These are phyloP conservation scores for Cubamyces sp. DNA, from an alignment of 768 basidiomycete species.

Conservation along the genomic window DNA sequence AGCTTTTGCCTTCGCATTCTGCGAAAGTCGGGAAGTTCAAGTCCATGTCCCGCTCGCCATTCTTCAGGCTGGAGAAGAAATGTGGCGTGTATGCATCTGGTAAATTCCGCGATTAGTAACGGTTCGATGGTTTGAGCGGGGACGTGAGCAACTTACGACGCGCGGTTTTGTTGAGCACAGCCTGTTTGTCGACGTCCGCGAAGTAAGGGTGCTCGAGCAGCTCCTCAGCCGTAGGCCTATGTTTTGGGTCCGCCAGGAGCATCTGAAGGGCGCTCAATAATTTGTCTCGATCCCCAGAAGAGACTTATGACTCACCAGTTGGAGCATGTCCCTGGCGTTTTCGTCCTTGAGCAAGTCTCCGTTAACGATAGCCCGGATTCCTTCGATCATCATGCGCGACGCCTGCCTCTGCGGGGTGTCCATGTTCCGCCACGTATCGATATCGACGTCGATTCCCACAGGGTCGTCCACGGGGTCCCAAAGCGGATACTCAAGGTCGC, in stretches of 20 bases:
- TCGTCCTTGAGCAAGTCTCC: not conserved
- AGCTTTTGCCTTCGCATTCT: not conserved
- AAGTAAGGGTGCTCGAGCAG: constrained; percentile 10
- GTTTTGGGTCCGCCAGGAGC: not conserved
- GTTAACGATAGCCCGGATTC: not conserved
- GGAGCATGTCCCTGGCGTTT: constrained; percentile 4
- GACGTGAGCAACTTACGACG: constrained; percentile 3
- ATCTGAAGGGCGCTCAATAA: not conserved
- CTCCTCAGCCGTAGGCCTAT: constrained; percentile 1
- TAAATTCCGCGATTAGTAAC: not conserved
- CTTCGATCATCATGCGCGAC: constrained; percentile 14
- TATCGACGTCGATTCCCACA: not conserved
- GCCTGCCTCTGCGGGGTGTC: not conserved
- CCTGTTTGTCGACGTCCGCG: not conserved
- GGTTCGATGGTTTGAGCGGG: not conserved
- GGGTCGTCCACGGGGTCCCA: constrained; percentile 4
- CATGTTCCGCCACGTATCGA: not conserved
- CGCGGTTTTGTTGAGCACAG: not conserved
- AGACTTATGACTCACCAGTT: not conserved
- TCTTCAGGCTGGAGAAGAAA: not conserved
- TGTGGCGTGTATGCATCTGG: constrained; percentile 1
- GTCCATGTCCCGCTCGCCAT: not conserved
- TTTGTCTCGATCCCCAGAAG: too few species aligned
- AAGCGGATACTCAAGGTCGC: constrained; percentile 2
- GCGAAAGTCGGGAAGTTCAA: not conserved